A percentile compares a stretch with the other conserved stretches of the same genome.
These are phyloP conservation scores for Pachyrhizus erosus DNA, from an alignment of 306 rosid genomes.

Conservation along the genomic window DNA sequence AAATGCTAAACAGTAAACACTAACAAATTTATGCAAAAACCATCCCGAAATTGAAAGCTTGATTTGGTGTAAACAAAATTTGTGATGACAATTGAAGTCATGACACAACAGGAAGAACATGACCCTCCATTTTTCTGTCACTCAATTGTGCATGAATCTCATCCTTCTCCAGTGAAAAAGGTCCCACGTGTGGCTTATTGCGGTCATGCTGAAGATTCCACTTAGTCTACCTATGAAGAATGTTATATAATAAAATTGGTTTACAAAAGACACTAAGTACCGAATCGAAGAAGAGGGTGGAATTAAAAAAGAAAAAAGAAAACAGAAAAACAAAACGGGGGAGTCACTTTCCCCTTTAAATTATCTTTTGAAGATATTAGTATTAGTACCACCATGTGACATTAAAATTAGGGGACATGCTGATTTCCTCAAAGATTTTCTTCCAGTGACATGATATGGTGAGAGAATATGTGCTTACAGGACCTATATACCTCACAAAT, in stretches of 20 bases:
- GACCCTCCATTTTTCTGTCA: not conserved
- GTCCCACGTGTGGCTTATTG: not conserved
- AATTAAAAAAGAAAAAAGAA: too few species aligned
- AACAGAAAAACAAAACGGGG: not conserved
- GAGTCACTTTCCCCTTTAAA: conserved; percentile 1
- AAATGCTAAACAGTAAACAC: not conserved
- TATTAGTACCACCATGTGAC: conserved; percentile 37
- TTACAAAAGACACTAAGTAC: not conserved
- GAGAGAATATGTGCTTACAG: conserved; percentile 44
- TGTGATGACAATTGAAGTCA: not conserved
- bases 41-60: conserved; percentile 14
- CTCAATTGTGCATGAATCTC: conserved; percentile 1
- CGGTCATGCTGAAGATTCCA: not conserved
- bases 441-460: conserved; percentile 36
- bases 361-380: conserved; percentile 37
- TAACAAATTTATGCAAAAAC: not conserved
- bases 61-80: not conserved
- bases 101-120: not conserved
- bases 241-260: not conserved
- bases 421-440: conserved; percentile 40
- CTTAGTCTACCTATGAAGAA: not conserved
- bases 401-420: conserved; percentile 43
- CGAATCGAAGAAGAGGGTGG: not conserved
- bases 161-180: not conserved
- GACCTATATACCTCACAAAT: conserved; percentile 31